phyloP scores from a whole-genome alignment of 2,329 filamentous ascomycete genomes.

The Penicillium sp. region DNA sequence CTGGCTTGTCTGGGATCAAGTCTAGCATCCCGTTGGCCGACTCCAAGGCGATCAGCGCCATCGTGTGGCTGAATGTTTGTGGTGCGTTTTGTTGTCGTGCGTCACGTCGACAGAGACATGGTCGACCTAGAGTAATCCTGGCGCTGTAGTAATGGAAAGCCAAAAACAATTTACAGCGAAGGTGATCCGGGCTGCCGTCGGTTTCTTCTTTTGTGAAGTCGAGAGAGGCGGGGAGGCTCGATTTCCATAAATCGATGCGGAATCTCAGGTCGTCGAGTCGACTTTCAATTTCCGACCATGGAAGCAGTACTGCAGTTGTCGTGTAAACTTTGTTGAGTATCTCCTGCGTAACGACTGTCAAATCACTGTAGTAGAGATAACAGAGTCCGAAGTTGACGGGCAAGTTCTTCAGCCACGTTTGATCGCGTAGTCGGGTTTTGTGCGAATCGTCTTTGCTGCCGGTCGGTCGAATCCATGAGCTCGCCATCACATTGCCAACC shows the following conservation, averaged over 20 bases:
- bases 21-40: conserved; percentile 41
- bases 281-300: conserved; percentile 43
- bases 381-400: conserved; percentile 37
- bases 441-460: conserved; percentile 21
- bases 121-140: conserved; percentile 45
- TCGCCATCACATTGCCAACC: conserved; percentile 32
- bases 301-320: conserved; percentile 35
- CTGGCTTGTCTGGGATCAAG: conserved; percentile 43
- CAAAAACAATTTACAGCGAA: conserved; percentile 42
- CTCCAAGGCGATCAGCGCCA: conserved; percentile 41
- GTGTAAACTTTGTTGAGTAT: conserved; percentile 46
- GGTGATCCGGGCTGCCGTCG: conserved; percentile 31
- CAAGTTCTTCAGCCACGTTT: conserved; percentile 38
- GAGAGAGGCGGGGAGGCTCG: conserved; percentile 37
- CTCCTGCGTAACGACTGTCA: conserved; percentile 40
- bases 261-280: conserved; percentile 39
- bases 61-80: conserved; percentile 40
- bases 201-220: conserved; percentile 38
- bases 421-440: conserved; percentile 26
- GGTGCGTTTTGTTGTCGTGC: conserved; percentile 27
- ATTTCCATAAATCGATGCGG: conserved; percentile 41
- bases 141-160: conserved; percentile 48
- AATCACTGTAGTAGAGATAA: conserved; percentile 42
- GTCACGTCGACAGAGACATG: conserved; percentile 47
- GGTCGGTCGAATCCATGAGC: conserved; percentile 30